Conservation (phyloP, 257 asterid genomes). For the Solanum sejunctum region DNA sequence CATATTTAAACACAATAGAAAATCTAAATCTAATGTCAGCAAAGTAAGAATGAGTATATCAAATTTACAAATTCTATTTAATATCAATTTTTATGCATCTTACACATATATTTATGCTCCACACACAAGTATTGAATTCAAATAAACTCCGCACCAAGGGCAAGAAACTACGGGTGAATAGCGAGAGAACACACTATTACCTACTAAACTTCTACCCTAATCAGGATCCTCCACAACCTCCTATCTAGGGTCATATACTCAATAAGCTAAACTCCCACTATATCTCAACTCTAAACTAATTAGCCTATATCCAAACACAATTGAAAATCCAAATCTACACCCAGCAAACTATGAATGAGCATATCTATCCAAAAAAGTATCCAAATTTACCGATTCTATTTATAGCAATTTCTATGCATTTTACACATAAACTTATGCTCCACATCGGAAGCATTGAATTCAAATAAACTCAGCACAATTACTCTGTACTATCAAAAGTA, state of each 20-base stretch:
- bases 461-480: background rate
- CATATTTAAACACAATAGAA: background rate
- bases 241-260: background rate
- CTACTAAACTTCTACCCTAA: background rate
- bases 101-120: background rate
- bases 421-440: background rate
- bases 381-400: background rate
- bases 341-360: background rate
- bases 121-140: background rate
- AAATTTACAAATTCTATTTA: background rate
- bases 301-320: background rate
- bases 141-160: background rate
- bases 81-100: background rate
- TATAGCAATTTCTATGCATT: background rate
- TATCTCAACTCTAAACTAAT: background rate
- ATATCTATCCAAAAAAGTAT: background rate
- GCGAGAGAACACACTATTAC: background rate
- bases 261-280: background rate
- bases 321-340: background rate
- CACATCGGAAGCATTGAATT: background rate
- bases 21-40: background rate
- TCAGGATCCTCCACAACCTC: background rate
- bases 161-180: background rate
- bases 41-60: background rate
- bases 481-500: too few relatives aligned